phyloP scores from a whole-genome alignment of 2,329 filamentous ascomycete species.

The Penicillium sp. region DNA sequence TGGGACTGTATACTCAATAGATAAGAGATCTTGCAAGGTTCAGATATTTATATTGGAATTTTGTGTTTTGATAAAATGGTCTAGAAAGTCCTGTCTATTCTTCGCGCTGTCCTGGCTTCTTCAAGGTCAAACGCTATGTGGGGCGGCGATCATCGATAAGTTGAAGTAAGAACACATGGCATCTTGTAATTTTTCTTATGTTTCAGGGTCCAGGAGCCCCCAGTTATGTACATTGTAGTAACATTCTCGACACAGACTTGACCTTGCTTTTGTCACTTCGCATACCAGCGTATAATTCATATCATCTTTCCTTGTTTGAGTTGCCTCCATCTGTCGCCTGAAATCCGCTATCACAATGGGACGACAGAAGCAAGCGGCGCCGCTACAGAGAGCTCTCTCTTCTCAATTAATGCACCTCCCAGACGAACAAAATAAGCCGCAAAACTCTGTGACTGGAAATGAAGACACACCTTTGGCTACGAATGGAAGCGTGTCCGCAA shows the following conservation, averaged over 20 bases:
- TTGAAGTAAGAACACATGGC: conserved; percentile 40
- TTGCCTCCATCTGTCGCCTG: background rate
- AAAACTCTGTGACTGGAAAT: conserved; percentile 35
- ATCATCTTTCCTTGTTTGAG: background rate
- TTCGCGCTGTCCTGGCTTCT: background rate
- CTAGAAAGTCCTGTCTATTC: background rate
- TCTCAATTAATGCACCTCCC: conserved; percentile 59
- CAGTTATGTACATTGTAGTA: background rate
- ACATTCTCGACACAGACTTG: background rate
- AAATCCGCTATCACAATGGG: conserved; percentile 55
- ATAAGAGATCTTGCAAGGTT: background rate
- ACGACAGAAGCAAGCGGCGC: conserved; percentile 66
- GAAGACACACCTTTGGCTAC: conserved; percentile 10
- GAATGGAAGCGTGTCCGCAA: conserved; percentile 24
- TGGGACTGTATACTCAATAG: background rate
- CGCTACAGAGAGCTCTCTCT: conserved; percentile 64
- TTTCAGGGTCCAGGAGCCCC: conserved; percentile 1
- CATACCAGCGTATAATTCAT: background rate
- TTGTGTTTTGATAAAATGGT: too few species aligned
- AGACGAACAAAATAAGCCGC: conserved; percentile 32
- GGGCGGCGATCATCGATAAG: conserved; percentile 25
- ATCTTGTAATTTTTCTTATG: conserved; percentile 26
- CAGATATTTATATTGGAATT: too few species aligned
- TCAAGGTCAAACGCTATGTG: conserved; percentile 14
- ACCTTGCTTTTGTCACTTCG: background rate